Percentiles rank a stretch among this genome's conserved stretches.
These are phyloP conservation scores for Fusarium tricinctum DNA, from an alignment of 2,329 filamentous ascomycete genomes.

Conservation along the genomic window DNA sequence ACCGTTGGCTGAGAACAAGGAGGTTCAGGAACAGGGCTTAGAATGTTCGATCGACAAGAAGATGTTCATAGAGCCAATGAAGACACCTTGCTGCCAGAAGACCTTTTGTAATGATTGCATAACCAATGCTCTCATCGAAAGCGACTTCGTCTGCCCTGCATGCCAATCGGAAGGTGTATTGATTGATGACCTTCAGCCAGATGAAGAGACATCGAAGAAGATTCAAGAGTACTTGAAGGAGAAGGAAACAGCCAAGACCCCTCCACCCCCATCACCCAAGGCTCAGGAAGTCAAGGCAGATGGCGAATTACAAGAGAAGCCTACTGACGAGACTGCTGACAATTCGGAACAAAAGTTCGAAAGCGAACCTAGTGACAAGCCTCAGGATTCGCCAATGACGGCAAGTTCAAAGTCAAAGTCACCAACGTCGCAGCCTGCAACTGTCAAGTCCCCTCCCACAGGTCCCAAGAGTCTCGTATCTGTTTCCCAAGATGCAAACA, in stretches of 20 bases:
- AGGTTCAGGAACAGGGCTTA: conserved; percentile 87
- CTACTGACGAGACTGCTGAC: conserved; percentile 56
- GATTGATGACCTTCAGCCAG: conserved; percentile 88
- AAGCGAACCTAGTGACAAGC: conserved; percentile 33
- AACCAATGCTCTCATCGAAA: conserved; percentile 97
- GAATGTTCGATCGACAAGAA: conserved; percentile 97
- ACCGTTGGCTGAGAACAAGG: conserved; percentile 82
- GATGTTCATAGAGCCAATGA: conserved; percentile 98
- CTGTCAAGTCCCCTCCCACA: conserved; percentile 50
- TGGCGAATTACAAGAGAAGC: conserved; percentile 42
- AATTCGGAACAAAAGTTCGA: conserved; percentile 57
- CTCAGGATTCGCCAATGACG: conserved; percentile 42
- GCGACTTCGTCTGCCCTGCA: conserved; percentile 94
- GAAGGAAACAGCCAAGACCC: conserved; percentile 66
- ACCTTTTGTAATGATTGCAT: conserved; percentile 99
- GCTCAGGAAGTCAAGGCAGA: conserved; percentile 39
- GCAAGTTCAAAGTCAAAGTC: conserved; percentile 58
- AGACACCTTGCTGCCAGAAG: conserved; percentile 98
- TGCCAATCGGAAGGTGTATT: conserved; percentile 92
- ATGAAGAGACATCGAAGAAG: conserved; percentile 82
- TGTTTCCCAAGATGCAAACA: conserved; percentile 56
- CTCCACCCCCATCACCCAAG: conserved; percentile 53
- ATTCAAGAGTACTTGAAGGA: conserved; percentile 80
- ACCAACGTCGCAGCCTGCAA: conserved; percentile 44
- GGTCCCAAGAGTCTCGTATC: conserved; percentile 49